These are phyloP conservation scores for Suhomyces emberorum DNA, from an alignment of 805 yeast genomes.

Conservation along the genomic window DNA sequence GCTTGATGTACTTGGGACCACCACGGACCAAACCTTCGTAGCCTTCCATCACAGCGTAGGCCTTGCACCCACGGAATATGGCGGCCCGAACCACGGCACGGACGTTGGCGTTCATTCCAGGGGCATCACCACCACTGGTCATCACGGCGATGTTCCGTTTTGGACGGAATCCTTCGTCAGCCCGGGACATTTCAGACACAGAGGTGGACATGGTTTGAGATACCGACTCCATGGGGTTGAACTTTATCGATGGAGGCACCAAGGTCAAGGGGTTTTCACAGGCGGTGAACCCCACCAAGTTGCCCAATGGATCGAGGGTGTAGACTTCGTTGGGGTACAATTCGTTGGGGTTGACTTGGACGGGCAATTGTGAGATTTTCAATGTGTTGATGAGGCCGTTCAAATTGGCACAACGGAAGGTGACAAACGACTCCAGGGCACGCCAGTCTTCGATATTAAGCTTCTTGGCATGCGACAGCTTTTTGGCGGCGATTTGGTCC, in stretches of 20 bases:
- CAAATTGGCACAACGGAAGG: slow-evolving; percentile 46
- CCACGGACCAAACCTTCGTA: slow-evolving; percentile 71
- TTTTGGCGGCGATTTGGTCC: slow-evolving; percentile 17
- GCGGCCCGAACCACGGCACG: slow-evolving; percentile 70
- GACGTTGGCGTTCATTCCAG: slow-evolving; percentile 77
- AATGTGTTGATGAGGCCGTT: slow-evolving; percentile 35
- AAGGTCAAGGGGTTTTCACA: slow-evolving; percentile 54
- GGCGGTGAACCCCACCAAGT: slow-evolving; percentile 74
- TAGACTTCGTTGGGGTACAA: slow-evolving; percentile 73
- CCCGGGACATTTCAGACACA: slow-evolving; percentile 17
- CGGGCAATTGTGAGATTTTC: slow-evolving; percentile 26
- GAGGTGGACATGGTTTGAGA: slow-evolving; percentile 17
- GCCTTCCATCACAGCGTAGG: slow-evolving; percentile 70
- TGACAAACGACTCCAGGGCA: slow-evolving; percentile 38
- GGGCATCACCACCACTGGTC: slow-evolving; percentile 96
- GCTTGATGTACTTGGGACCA: slow-evolving; percentile 51
- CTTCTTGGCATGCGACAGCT: slow-evolving; percentile 10
- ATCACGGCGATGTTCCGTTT: slow-evolving; percentile 80
- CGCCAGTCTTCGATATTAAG: slow-evolving; percentile 47
- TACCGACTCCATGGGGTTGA: slow-evolving; percentile 17
- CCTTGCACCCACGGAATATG: slow-evolving; percentile 61
- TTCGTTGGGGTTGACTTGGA: slow-evolving; percentile 68
- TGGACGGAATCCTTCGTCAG: slow-evolving; percentile 7
- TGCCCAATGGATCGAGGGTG: slow-evolving; percentile 80
- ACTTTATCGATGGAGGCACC: slow-evolving; percentile 39